Evolutionary conservation across 2,329 filamentous ascomycete species (phyloP).

Genomic region (Botryotinia globosa): DNA sequence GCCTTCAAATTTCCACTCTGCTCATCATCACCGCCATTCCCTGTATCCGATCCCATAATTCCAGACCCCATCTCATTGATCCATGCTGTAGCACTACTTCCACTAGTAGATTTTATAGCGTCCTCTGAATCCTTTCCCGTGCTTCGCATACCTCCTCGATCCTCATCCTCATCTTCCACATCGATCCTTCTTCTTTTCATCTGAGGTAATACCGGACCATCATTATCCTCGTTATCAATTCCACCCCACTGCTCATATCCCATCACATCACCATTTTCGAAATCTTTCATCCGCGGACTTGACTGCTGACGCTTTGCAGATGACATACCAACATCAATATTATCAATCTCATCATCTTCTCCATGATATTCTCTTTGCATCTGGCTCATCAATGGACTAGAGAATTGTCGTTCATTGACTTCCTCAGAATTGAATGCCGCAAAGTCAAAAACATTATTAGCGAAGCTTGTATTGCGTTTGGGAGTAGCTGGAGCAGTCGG

Average conservation of each 20-base stretch:
- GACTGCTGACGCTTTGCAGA: constrained; percentile 6
- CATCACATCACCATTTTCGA: not conserved
- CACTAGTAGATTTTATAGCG: not conserved
- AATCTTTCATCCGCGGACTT: constrained; percentile 11
- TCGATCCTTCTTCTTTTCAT: constrained; percentile 26
- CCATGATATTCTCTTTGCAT: constrained; percentile 20
- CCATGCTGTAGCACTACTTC: not conserved
- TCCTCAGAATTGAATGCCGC: constrained; percentile 24
- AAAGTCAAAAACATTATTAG: constrained; percentile 32
- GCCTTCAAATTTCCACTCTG: not conserved
- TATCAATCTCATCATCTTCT: not conserved
- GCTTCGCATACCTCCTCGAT: not conserved
- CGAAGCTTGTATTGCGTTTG: constrained; percentile 30
- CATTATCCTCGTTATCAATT: not conserved
- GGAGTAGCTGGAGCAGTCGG: constrained; percentile 9
- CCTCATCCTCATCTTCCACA: not conserved
- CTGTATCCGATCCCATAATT: not conserved
- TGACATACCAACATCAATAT: not conserved
- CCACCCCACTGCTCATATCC: not conserved
- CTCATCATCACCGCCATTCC: not conserved
- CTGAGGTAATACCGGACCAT: constrained; percentile 21
- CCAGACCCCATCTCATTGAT: constrained; percentile 15
- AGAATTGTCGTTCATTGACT: constrained; percentile 3
- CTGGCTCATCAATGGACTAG: constrained; percentile 17
- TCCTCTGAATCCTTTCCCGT: not conserved